These are phyloP conservation scores for Pneumocystis jirovecii DNA, from an alignment of 1,139 yeast genomes.

Conservation along the genomic window DNA sequence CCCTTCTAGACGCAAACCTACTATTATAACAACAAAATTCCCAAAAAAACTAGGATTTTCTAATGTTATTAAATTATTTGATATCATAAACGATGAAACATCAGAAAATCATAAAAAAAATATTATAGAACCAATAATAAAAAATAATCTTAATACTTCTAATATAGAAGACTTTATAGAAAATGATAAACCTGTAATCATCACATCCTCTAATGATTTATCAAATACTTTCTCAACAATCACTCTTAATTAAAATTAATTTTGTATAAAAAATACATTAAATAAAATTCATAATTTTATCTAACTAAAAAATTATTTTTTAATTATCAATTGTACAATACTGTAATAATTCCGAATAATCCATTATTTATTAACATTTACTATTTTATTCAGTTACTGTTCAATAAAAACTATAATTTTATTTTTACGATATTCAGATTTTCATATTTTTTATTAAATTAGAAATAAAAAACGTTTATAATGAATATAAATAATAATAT, in stretches of 20 bases:
- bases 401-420: neutral
- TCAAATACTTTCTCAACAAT: neutral
- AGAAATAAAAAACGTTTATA: neutral
- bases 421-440: neutral
- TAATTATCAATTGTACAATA: neutral
- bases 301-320: neutral
- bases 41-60: neutral
- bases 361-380: neutral
- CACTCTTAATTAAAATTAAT: neutral
- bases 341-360: neutral
- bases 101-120: neutral
- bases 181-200: neutral
- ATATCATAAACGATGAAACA: neutral
- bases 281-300: no score
- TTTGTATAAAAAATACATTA: neutral
- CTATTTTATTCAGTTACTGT: neutral
- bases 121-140: neutral
- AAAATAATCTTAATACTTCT: neutral
- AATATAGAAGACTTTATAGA: neutral
- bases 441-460: neutral
- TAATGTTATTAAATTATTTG: neutral
- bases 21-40: neutral
- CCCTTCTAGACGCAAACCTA: conserved; percentile 1
- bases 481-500: neutral
- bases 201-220: neutral